Conservation (phyloP, 2,329 filamentous ascomycete genomes). For the Monilinia polystroma region DNA sequence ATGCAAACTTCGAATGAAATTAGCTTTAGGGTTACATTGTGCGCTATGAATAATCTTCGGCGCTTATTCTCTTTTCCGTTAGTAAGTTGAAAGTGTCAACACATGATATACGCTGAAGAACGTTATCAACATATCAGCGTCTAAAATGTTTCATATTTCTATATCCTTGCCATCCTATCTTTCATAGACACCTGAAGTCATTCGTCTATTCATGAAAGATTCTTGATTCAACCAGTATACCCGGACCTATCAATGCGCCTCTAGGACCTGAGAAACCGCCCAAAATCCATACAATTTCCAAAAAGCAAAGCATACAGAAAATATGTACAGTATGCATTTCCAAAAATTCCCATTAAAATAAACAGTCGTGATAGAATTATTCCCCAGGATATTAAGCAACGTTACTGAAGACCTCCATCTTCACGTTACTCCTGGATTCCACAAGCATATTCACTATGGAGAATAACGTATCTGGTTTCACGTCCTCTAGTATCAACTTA, state of each 20-base stretch:
- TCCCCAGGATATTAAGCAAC: constrained; percentile 14
- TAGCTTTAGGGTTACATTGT: background rate
- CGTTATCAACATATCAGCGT: background rate
- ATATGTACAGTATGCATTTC: constrained; percentile 11
- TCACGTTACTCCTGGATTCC: constrained; percentile 20
- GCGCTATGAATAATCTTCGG: background rate
- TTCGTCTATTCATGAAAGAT: constrained; percentile 4
- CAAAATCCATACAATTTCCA: constrained; percentile 3
- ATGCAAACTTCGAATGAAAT: background rate
- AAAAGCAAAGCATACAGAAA: background rate
- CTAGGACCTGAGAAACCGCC: background rate
- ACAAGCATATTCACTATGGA: constrained; percentile 19
- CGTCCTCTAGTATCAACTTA: constrained; percentile 19
- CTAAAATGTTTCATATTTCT: constrained; percentile 4
- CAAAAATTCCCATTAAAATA: background rate
- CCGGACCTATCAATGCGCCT: constrained; percentile 10
- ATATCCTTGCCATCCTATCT: constrained; percentile 9
- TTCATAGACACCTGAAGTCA: background rate
- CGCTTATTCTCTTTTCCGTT: background rate
- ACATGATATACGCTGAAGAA: background rate
- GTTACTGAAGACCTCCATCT: constrained; percentile 21
- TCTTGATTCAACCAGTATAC: constrained; percentile 9
- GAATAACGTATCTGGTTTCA: constrained; percentile 15
- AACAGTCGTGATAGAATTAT: constrained; percentile 2
- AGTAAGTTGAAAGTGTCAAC: background rate